phyloP scores from a whole-genome alignment of 2,329 filamentous ascomycete genomes.

The Chalaropsis ovoidea region DNA sequence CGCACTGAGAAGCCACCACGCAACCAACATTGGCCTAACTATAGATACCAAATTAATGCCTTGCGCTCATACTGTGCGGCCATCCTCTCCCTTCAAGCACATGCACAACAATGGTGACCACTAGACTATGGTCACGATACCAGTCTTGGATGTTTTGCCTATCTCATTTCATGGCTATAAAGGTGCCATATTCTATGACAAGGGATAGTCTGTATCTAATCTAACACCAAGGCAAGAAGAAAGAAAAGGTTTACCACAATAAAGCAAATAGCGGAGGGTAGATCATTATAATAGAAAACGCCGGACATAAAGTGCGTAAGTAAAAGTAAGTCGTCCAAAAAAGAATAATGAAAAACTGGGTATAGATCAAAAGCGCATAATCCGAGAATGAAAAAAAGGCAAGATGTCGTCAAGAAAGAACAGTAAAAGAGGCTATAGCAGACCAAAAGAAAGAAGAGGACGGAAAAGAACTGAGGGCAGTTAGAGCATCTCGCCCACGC shows the following conservation, averaged over 20 bases:
- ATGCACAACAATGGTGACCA: too few species aligned
- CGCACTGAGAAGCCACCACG: background rate
- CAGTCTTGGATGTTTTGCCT: too few species aligned
- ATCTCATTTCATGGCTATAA: background rate
- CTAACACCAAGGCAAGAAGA: background rate
- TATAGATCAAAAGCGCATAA: constrained; percentile 3
- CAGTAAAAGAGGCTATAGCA: background rate
- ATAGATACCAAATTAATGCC: constrained; percentile 4
- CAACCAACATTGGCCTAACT: background rate
- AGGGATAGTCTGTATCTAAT: background rate
- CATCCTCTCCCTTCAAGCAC: too few species aligned
- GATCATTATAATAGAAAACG: background rate
- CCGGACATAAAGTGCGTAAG: background rate
- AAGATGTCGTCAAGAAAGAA: constrained; percentile 2
- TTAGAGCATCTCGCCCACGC: constrained; percentile 18
- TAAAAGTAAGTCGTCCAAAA: background rate
- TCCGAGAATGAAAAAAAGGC: background rate
- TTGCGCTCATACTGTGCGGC: background rate
- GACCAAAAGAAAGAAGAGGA: background rate
- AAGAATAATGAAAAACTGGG: background rate
- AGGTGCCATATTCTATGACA: background rate
- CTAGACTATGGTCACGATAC: too few species aligned
- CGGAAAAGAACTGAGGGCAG: background rate
- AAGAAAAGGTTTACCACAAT: background rate
- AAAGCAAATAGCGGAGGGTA: background rate